phyloP scores from a whole-genome alignment of 768 basidiomycete species.

The Lentinula sp. region DNA sequence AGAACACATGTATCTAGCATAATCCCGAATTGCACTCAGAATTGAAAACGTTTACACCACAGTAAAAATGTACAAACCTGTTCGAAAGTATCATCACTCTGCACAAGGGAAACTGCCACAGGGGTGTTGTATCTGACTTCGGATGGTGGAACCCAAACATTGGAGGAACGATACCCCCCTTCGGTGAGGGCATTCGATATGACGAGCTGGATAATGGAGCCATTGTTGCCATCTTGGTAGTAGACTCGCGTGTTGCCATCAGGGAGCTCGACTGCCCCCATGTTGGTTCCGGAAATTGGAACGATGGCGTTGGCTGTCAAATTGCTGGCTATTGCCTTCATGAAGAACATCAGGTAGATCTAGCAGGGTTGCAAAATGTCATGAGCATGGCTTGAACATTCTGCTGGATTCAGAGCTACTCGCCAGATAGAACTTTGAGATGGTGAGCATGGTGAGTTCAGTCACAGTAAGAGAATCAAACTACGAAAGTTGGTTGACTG shows the following conservation, averaged over 20 bases:
- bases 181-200: not conserved
- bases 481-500: no score
- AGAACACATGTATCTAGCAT: conserved; percentile 9
- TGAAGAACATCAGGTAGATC: not conserved
- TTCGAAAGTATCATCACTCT: not conserved
- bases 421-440: no score
- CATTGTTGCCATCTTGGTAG: not conserved
- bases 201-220: not conserved
- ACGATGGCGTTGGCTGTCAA: not conserved
- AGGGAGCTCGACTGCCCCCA: not conserved
- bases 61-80: not conserved
- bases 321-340: not conserved
- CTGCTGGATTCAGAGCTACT: no score
- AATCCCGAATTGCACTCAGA: not conserved
- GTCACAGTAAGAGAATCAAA: no score
- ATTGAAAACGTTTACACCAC: not conserved
- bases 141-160: not conserved
- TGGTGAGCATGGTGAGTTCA: no score
- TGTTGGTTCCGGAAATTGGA: not conserved
- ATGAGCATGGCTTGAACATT: no score
- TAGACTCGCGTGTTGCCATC: not conserved
- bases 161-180: not conserved
- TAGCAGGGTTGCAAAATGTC: not conserved
- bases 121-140: not conserved
- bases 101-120: not conserved